phyloP scores from a whole-genome alignment of 306 rosid species.

The Vigna hirtella region DNA sequence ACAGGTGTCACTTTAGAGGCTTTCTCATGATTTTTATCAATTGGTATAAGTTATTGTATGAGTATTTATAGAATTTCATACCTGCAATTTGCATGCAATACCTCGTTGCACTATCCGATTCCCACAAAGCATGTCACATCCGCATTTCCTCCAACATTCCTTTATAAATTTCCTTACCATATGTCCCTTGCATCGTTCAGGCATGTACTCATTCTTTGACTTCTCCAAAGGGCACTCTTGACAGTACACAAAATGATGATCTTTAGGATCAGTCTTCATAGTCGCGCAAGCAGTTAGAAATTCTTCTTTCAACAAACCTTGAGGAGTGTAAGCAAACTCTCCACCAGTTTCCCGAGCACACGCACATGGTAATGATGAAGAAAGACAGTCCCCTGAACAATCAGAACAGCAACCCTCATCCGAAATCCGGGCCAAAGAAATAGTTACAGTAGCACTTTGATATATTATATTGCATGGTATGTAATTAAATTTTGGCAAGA shows the following conservation, averaged over 20 bases:
- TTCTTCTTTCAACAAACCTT: slow-evolving; percentile 71
- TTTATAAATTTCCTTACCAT: slow-evolving; percentile 68
- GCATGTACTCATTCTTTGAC: slow-evolving; percentile 55
- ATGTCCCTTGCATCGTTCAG: slow-evolving; percentile 80
- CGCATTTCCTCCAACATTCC: slow-evolving; percentile 94
- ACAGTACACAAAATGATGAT: slow-evolving; percentile 58
- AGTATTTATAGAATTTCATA: slow-evolving; percentile 40
- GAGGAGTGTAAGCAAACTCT: slow-evolving; percentile 74
- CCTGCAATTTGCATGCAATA: slow-evolving; percentile 77
- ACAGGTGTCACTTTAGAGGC: not conserved
- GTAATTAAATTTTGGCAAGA: slow-evolving; percentile 76
- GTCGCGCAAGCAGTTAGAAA: slow-evolving; percentile 59
- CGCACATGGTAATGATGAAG: slow-evolving; percentile 68
- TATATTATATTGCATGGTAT: slow-evolving; percentile 63
- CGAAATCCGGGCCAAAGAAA: slow-evolving; percentile 76
- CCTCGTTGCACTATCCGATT: slow-evolving; percentile 83
- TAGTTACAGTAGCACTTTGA: slow-evolving; percentile 66
- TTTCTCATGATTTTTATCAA: not conserved
- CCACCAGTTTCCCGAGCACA: slow-evolving; percentile 94
- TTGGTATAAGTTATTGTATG: not conserved
- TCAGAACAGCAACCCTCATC: slow-evolving; percentile 76
- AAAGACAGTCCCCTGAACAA: slow-evolving; percentile 76
- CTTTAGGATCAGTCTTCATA: slow-evolving; percentile 56
- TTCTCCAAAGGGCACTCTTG: slow-evolving; percentile 75
- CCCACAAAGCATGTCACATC: slow-evolving; percentile 82